Base-by-base conservation (phyloP, 768 basidiomycete species). In the Amanita jacksonii region DNA sequence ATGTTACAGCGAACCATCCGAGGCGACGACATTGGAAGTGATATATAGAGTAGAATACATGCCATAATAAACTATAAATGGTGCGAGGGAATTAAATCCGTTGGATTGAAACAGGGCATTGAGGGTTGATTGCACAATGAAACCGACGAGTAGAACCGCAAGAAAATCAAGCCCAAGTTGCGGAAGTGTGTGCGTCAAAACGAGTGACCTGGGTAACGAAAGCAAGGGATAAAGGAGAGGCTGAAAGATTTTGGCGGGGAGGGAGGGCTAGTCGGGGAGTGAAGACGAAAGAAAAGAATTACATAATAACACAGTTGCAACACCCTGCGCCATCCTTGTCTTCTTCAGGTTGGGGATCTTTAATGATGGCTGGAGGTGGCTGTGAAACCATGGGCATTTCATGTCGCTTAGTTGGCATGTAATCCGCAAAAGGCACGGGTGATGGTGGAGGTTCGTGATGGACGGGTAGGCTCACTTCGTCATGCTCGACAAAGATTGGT, bases 281-380 rank as follows among this genome's bases (percentile, higher is more conserved):
- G 34, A 16, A 32, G 5, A 27, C 32, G 12, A 34, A 42, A 23
- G 20, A 22, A 28, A n/a, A 20, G n/a, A n/a, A 38, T 86, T 76
- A 89, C 86, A 89, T 89, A 59, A 89, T 72, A 52, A 85, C 64
- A 63, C 86, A 89, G 63, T 81, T 84, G 70, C 86, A 89, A 57
- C 86, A 88, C 30, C 81, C 79, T 23, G 68, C 73, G 24, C 61
- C 67, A 1, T 54, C 58, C 10, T 70, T 72, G 5, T 80, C 75
- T 25, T 78, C 74, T 8, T 64, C 63, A 2, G 20, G 47, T 42
- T 10, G 9, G 16, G 19, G 20, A 8, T 40, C 20, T 15, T 35
- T 39, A 10, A 33, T 3, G 2, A 18, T 8, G 3, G 16, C 13
- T 20, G 15, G 9, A 12, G 33, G 9, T 24, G 30, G 25, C 1